A percentile compares a stretch with the other conserved stretches of the same genome.
phyloP scores from a whole-genome alignment of 495 filamentous ascomycete genomes.

The Apiosordaria backusii region DNA sequence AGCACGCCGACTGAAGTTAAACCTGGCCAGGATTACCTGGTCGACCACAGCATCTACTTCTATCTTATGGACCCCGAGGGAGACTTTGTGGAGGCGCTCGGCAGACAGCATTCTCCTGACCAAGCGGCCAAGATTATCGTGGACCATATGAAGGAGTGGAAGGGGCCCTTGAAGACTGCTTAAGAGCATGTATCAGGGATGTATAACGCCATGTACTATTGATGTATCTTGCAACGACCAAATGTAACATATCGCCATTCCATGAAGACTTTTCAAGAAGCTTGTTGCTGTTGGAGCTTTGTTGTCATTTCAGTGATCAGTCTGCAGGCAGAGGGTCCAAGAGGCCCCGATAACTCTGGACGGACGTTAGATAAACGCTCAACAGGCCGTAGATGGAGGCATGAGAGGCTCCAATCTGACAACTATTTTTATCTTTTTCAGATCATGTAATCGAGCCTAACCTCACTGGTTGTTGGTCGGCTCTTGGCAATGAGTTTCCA shows the following conservation, averaged over 20 bases:
- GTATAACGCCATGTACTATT: neutral
- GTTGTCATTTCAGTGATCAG: neutral
- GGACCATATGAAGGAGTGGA: slow-evolving; percentile 90
- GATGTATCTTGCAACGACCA: neutral
- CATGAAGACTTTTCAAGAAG: neutral
- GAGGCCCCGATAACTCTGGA: neutral
- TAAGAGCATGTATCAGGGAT: neutral
- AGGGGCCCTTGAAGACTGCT: slow-evolving; percentile 36
- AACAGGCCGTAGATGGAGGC: no score
- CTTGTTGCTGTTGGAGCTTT: neutral
- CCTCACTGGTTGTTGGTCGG: neutral
- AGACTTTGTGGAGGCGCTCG: slow-evolving; percentile 96
- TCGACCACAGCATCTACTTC: slow-evolving; percentile 99
- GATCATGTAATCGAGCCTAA: neutral
- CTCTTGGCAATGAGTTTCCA: neutral
- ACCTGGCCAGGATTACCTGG: slow-evolving; percentile 92
- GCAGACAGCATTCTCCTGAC: slow-evolving; percentile 87
- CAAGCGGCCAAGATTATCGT: slow-evolving; percentile 78
- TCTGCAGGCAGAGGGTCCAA: neutral
- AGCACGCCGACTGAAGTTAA: slow-evolving; percentile 83
- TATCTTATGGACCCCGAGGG: slow-evolving; percentile 99
- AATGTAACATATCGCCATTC: neutral
- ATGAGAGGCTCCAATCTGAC: neutral
- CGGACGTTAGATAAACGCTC: neutral
- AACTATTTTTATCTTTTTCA: neutral